Conservation (phyloP, 192 early-diverging fungal genomes). For the Coemansia javaensis region DNA sequence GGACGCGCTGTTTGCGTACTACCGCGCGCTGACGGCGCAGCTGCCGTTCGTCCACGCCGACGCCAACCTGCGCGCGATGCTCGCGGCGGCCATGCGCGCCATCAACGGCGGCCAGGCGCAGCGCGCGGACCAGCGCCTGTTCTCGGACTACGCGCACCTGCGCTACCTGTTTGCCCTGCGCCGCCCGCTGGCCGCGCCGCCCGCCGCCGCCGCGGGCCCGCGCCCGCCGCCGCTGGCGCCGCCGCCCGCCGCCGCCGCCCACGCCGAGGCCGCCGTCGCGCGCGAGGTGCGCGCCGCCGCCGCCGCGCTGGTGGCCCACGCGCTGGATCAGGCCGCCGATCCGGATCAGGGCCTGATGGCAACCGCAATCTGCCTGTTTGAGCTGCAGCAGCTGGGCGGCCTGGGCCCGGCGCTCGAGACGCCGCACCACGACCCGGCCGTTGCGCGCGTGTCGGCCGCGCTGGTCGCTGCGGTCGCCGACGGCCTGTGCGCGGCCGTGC, state of each 20-base stretch:
- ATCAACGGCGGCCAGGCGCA: no score
- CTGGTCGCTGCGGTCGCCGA: slow-evolving; percentile 15
- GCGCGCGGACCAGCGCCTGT: slow-evolving; percentile 18
- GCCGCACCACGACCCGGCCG: slow-evolving; percentile 1
- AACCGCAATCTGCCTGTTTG: slow-evolving; percentile 29
- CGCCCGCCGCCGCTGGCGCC: background rate
- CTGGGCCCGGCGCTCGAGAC: background rate
- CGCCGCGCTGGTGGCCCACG: slow-evolving; percentile 15
- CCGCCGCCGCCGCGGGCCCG: background rate
- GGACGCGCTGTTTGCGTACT: slow-evolving; percentile 31
- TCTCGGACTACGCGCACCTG: slow-evolving; percentile 29
- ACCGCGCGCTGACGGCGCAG: slow-evolving; percentile 33
- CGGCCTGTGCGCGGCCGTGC: slow-evolving; percentile 9
- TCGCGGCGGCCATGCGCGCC: slow-evolving; percentile 26
- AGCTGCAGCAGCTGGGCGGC: slow-evolving; percentile 35
- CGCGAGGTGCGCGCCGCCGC: slow-evolving; percentile 7
- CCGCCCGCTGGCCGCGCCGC: slow-evolving; percentile 1
- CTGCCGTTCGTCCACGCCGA: slow-evolving; percentile 23
- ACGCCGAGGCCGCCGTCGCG: slow-evolving; percentile 9
- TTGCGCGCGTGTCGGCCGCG: slow-evolving; percentile 19
- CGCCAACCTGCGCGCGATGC: slow-evolving; percentile 29
- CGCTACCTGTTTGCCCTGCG: slow-evolving; percentile 32
- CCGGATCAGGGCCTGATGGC: slow-evolving; percentile 16
- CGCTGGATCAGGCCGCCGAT: slow-evolving; percentile 8
- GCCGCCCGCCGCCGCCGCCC: background rate